Base-by-base conservation (phyloP, 495 filamentous ascomycete species). In the Amniculicola lignicola region DNA sequence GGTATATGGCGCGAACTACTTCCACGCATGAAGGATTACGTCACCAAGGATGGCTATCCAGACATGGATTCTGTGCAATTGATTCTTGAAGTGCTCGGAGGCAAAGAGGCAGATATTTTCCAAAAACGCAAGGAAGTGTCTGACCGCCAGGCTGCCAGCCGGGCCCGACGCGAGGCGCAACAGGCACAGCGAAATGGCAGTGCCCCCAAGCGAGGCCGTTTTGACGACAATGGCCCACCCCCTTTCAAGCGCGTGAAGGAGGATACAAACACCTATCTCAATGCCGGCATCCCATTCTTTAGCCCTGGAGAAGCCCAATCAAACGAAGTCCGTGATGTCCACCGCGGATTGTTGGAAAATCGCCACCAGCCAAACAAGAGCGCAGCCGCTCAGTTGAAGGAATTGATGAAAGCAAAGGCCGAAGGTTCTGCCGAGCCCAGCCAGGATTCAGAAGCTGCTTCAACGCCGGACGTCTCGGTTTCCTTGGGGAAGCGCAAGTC, bases 61-160 rank as follows among this genome's bases (percentile, higher is more conserved):
- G 86, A 96, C 53, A 77, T 99, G 18, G 81, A 85, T 33, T 83
- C 85, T 54, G 90, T 89, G 4, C 93, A 99, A 64, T 79, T 85
- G 57, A 96, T 99, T 60, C 75, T 99, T 25, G 78, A 85, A 57
- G 91, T 89, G 1, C 78, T 99, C 9, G 92, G 89, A 7, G 95
- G 92, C 66, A 91, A 96, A 67, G 93, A 99, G 73, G 89, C 92
- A 66, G 87, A 85, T 18, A 99, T 99, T 59, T 99, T 99, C 71
- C 78, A 77, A 35, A 82, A 91, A 51, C 81, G 93, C 55, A 82
- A 85, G 65, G 83, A 95, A 67, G 80, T 76, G 0, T 92, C 96
- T 45, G 89, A 94, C 42, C 81, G 88, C 59, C 82, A 84, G 54
- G 84, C 87, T 62, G 89, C 87, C 11, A 82, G 83, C 52, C 79